Conservation (phyloP, 2,329 filamentous ascomycete species). For the Ceratocystis alfenasii region DNA sequence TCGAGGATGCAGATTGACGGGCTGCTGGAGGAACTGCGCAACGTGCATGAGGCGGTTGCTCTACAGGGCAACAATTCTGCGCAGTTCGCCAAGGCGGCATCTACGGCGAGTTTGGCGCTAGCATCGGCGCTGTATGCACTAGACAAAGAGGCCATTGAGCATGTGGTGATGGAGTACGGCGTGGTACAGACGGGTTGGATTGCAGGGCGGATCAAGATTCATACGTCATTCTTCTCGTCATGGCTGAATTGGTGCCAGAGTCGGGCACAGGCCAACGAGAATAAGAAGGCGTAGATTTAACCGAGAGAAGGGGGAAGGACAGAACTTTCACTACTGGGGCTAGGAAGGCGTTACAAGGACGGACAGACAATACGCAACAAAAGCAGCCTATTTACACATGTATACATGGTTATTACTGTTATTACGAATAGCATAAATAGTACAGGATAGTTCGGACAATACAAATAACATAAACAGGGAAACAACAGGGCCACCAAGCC, state of each 20-base stretch:
- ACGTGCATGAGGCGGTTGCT: constrained; percentile 56
- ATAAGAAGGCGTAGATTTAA: constrained; percentile 7
- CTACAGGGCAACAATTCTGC: constrained; percentile 51
- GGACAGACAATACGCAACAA: background rate
- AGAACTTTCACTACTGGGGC: background rate
- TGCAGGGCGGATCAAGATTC: constrained; percentile 46
- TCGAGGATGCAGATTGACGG: background rate
- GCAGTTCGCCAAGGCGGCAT: constrained; percentile 62
- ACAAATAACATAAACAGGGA: background rate
- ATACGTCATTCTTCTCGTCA: constrained; percentile 55
- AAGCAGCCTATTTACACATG: background rate
- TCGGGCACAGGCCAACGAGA: constrained; percentile 28
- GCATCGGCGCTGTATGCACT: constrained; percentile 48
- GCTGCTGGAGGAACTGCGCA: constrained; percentile 37
- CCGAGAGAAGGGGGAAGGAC: background rate
- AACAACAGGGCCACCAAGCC: background rate
- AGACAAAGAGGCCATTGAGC: constrained; percentile 41
- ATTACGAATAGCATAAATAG: background rate
- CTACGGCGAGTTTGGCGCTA: constrained; percentile 56
- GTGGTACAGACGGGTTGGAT: constrained; percentile 48
- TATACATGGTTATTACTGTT: background rate
- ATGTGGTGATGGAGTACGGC: constrained; percentile 52
- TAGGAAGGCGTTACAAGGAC: background rate
- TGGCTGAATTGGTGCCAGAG: constrained; percentile 63
- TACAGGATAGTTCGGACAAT: no score